Evolutionary conservation across 2,329 filamentous ascomycete genomes (phyloP).

Genomic region (Metarhizium brunneum): DNA sequence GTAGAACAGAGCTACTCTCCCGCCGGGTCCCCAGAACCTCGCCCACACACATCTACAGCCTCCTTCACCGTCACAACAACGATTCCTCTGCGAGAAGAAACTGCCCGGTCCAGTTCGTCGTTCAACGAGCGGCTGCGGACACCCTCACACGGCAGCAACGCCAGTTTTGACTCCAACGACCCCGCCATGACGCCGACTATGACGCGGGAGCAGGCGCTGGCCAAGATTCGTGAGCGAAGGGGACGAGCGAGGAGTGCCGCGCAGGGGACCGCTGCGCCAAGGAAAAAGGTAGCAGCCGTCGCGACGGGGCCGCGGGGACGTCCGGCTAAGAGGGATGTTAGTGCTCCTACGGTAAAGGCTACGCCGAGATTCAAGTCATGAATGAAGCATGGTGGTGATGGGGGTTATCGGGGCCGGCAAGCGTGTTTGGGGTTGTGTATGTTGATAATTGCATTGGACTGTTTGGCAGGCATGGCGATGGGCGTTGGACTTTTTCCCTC

Average conservation of each 20-base stretch:
- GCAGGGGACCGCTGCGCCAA: slow-evolving; percentile 51
- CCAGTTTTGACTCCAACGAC: slow-evolving; percentile 43
- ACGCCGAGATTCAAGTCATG: slow-evolving; percentile 5
- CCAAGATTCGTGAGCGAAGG: slow-evolving; percentile 63
- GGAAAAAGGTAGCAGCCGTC: slow-evolving; percentile 45
- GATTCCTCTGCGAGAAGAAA: slow-evolving; percentile 42
- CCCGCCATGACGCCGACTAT: slow-evolving; percentile 55
- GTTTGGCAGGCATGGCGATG: slow-evolving; percentile 6
- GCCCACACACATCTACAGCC: slow-evolving; percentile 37
- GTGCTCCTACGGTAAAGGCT: slow-evolving; percentile 30
- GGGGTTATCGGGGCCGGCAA: background rate
- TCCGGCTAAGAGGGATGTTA: slow-evolving; percentile 34
- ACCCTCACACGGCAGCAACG: slow-evolving; percentile 28
- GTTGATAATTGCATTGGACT: background rate
- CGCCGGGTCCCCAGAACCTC: slow-evolving; percentile 17
- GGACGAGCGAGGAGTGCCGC: slow-evolving; percentile 62
- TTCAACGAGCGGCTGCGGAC: slow-evolving; percentile 36
- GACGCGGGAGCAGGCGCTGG: slow-evolving; percentile 65
- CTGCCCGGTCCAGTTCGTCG: slow-evolving; percentile 25
- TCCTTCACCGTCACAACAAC: slow-evolving; percentile 40
- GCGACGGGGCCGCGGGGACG: slow-evolving; percentile 20
- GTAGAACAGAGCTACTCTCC: slow-evolving; percentile 9
- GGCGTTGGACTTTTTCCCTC: slow-evolving; percentile 2
- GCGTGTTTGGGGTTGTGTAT: background rate
- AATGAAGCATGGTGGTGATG: background rate